Evolutionary conservation across 2,329 filamentous ascomycete genomes (phyloP), one percentile per base, ranked within the genome.

Genomic region (Graphilbum fragrans): DNA sequence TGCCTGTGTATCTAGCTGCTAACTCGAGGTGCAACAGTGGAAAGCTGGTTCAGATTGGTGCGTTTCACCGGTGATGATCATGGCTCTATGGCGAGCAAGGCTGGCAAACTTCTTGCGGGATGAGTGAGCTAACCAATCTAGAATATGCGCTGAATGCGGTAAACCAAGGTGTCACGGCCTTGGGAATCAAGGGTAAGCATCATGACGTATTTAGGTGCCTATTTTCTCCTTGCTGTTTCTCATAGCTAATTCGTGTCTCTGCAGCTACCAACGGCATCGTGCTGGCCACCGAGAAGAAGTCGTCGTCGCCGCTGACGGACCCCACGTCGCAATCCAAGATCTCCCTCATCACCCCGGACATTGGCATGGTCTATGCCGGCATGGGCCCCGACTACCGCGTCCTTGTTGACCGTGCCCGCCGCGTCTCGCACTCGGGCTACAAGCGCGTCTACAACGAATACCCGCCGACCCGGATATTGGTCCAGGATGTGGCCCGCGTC

Each of bases 391-490:
- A 98, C 65, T 98, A 96, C 70, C 81, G 92, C 63, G 86, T 98
- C 44, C 76, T 98, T 41, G 92, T 96, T 54, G 92, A 98, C 72
- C 90, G 88, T 65, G 92, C 92, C 53, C 87, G 92, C 59, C 98
- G 96, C 67, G 92, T 95, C 52, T 94, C 88, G 43, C 92, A 98
- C 69, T 94, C 92, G 37, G 83, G 81, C 63, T 98, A 98, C 80
- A 98, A 98, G 78, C 86, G 92, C 64, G 88, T 98, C 70, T 98
- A 98, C 74, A 98, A 98, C 68, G 92, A 98, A 69, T 98, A 98
- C 69, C 92, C 92, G n/a, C 92, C 92, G 6, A 98, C 92, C 43
- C 81, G 92, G 62, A 98, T 98, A 82, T 77, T 98, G 67, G 92
- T 98, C 43, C 92, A 98, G 66, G 92, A 98, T 57, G 88, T 98